Conservation (phyloP, 192 early-diverging fungal genomes). For the Radiomyces spectabilis region DNA sequence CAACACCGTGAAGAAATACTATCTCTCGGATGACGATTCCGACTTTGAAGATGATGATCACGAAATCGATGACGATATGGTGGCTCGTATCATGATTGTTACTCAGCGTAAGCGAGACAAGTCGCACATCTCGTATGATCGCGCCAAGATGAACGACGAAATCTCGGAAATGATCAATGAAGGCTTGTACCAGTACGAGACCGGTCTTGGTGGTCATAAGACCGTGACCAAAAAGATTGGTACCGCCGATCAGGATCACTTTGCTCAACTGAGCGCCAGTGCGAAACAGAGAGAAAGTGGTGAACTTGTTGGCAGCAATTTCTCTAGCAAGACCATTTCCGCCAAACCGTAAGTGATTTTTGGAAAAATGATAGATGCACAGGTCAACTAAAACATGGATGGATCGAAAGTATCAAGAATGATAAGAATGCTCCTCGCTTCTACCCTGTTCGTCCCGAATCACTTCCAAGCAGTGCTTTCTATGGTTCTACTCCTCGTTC, state of each 20-base stretch:
- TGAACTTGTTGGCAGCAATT: too few species aligned
- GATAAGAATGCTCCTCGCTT: slow-evolving; percentile 39
- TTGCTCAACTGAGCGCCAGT: too few species aligned
- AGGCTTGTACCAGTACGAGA: slow-evolving; percentile 85
- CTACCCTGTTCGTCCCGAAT: slow-evolving; percentile 39
- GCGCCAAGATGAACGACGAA: slow-evolving; percentile 70
- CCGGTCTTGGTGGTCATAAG: slow-evolving; percentile 38
- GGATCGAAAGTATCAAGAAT: slow-evolving; percentile 6
- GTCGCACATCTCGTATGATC: slow-evolving; percentile 75
- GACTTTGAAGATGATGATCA: slow-evolving; percentile 59
- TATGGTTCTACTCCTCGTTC: slow-evolving; percentile 5
- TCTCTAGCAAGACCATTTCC: too few species aligned
- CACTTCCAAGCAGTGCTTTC: slow-evolving; percentile 8
- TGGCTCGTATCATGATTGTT: slow-evolving; percentile 84
- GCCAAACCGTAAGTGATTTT: too few species aligned
- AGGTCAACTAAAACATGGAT: too few species aligned
- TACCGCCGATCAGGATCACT: slow-evolving; percentile 50
- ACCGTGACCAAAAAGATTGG: slow-evolving; percentile 48
- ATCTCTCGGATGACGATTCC: slow-evolving; percentile 32
- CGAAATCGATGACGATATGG: slow-evolving; percentile 80
- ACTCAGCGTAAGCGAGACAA: slow-evolving; percentile 71
- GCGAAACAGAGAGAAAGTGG: too few species aligned
- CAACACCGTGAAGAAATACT: slow-evolving; percentile 39
- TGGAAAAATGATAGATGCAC: too few species aligned
- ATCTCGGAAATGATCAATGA: slow-evolving; percentile 90